Conservation (phyloP, 352 stramenopile genomes). For the Stramenopiles sp. region DNA sequence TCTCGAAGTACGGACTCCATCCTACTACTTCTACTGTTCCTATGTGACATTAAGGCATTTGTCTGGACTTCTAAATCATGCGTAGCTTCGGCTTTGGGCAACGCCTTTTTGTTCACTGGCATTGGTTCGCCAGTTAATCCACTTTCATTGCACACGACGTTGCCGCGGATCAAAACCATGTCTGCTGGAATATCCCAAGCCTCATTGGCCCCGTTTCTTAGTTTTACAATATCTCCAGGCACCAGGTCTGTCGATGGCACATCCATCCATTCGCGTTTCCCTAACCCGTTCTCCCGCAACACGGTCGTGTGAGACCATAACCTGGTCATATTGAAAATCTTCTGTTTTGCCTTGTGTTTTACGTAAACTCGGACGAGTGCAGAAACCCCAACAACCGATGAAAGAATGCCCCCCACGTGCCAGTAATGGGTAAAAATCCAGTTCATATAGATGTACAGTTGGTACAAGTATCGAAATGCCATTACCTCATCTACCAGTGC, state of each 20-base stretch:
- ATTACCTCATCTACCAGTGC: conserved; percentile 42
- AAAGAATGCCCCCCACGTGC: conserved; percentile 33
- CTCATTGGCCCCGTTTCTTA: too few relatives aligned
- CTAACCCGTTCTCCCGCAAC: conserved; percentile 39
- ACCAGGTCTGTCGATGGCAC: conserved; percentile 32
- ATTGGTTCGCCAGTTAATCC: conserved; percentile 54
- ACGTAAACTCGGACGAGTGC: conserved; percentile 33
- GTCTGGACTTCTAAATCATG: too few relatives aligned
- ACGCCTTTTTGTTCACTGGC: conserved; percentile 48
- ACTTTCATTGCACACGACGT: conserved; percentile 42
- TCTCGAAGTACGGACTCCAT: too few relatives aligned
- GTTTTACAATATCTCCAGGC: conserved; percentile 39
- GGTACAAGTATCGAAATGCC: conserved; percentile 46
- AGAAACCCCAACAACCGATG: conserved; percentile 36
- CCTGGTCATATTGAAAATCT: conserved; percentile 33
- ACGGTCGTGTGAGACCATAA: conserved; percentile 36
- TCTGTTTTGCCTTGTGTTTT: conserved; percentile 37
- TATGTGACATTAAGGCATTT: too few relatives aligned
- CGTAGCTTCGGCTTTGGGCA: conserved; percentile 25
- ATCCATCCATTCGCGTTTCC: conserved; percentile 27
- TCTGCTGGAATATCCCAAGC: conserved; percentile 48
- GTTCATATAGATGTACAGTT: conserved; percentile 38
- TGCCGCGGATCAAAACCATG: conserved; percentile 39
- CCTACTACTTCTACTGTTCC: too few relatives aligned
- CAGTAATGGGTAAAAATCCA: conserved; percentile 47